Percentiles rank a stretch among this genome's conserved stretches.
phyloP scores from a whole-genome alignment of 176 grass and related monocot species.

The Phoenix roebelenii region DNA sequence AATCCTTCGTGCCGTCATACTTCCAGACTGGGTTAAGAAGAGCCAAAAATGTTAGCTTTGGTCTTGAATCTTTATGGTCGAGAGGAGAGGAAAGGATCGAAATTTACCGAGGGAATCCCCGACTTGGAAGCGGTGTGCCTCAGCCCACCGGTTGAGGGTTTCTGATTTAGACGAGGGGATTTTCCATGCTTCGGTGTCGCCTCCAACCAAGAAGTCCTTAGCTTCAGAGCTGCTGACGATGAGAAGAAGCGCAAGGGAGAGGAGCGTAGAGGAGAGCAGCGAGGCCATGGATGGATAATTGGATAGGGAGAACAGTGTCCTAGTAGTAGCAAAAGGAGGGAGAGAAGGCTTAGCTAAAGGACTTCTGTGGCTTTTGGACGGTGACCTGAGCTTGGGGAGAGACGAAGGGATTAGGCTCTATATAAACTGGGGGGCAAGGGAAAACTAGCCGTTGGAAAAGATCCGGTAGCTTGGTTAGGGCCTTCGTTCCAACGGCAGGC shows the following conservation, averaged over 20 bases:
- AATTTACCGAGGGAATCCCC: conserved; percentile 34
- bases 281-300: neutral
- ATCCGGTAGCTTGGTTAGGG: too few relatives aligned
- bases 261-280: neutral
- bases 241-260: conserved; percentile 1
- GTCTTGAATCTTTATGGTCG: too few relatives aligned
- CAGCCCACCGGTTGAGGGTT: conserved; percentile 41
- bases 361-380: too few relatives aligned
- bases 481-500: too few relatives aligned
- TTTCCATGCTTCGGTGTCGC: conserved; percentile 20
- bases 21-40: conserved; percentile 28
- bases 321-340: too few relatives aligned
- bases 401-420: too few relatives aligned
- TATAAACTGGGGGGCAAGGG: too few relatives aligned
- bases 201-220: conserved; percentile 32
- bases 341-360: too few relatives aligned
- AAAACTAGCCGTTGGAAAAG: too few relatives aligned
- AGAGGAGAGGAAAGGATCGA: neutral
- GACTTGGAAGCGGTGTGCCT: conserved; percentile 30
- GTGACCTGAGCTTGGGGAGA: too few relatives aligned
- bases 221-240: conserved; percentile 11
- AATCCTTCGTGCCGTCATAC: conserved; percentile 29
- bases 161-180: conserved; percentile 18
- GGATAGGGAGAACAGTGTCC: neutral
- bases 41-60: neutral